Conservation (phyloP, 805 yeast species). For the Blastobotrys terrestris region DNA sequence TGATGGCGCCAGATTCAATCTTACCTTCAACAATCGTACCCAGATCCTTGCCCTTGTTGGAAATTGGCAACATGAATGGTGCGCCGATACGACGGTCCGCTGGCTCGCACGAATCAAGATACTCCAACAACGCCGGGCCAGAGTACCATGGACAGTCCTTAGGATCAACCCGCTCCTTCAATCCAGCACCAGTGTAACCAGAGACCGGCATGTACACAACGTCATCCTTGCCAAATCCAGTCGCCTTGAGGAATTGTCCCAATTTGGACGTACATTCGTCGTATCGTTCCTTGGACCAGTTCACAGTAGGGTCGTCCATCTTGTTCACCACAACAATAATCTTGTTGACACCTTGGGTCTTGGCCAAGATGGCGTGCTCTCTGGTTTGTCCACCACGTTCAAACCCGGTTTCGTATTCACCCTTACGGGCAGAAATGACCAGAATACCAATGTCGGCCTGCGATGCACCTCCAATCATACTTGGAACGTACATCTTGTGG, state of each 20-base stretch:
- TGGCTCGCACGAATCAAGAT: conserved; percentile 73
- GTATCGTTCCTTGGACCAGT: conserved; percentile 93
- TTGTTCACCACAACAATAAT: conserved; percentile 91
- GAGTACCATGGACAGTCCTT: conserved; percentile 84
- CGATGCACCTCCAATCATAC: conserved; percentile 99
- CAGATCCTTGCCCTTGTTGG: conserved; percentile 92
- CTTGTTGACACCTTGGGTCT: conserved; percentile 96
- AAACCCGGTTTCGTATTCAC: conserved; percentile 98
- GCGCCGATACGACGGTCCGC: conserved; percentile 84
- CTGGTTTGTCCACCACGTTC: conserved; percentile 99
- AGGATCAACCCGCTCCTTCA: conserved; percentile 74
- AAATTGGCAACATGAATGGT: conserved; percentile 95
- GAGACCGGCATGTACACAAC: conserved; percentile 94
- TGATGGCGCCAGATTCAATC: conserved; percentile 90
- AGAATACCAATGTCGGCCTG: conserved; percentile 98
- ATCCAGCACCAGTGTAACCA: conserved; percentile 95
- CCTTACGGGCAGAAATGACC: conserved; percentile 97
- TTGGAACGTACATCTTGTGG: conserved; percentile 97
- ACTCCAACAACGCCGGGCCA: conserved; percentile 90
- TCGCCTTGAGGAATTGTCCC: conserved; percentile 61
- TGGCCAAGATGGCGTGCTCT: conserved; percentile 95
- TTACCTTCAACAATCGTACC: conserved; percentile 99
- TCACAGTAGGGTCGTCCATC: conserved; percentile 98
- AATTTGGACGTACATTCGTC: conserved; percentile 90
- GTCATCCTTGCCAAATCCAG: conserved; percentile 87